Evolutionary conservation across 768 basidiomycete genomes (phyloP), one percentile per base, ranked within the genome.

Genomic region (Tricholoma bakamatsutake): DNA sequence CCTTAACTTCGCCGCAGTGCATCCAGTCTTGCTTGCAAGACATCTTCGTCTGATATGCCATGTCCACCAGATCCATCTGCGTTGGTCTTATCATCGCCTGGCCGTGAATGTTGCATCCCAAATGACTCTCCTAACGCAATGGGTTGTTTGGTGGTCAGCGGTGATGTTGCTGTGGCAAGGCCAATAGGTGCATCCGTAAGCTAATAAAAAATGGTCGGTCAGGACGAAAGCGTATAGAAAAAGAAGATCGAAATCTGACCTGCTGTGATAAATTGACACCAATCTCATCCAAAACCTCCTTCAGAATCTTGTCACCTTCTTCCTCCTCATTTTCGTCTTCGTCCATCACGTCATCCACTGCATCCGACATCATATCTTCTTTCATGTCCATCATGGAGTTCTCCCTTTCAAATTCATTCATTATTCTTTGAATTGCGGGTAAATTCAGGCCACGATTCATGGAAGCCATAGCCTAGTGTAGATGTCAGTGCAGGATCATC

Each of bases 301-400:
- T 93, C 62, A 99, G 70, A 59, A 99, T 95, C 76, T 90, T 90
- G 67, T 98, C 95, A 12, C 94, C 86, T 66, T 98, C 97, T 59
- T 88, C 89, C 62, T 98, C 97, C 71, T 98, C 96, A 50, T 96
- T 96, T 64, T 95, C 95, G 73, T 93, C 94, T 31, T 89, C 87
- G 60, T 95, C 92, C 65, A 66, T 66, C n/a, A 64, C 95, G 63
- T 98, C 96, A 71, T 98, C 97, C 13, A 98, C 90, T 12, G 93
- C 89, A 58, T 98, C 97, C 18, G 90, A 92, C 97, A 98, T 99
- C 91, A 98, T 98, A 69, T 97, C 96, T 73, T 98, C 97, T 70
- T 98, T 99, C 97, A 99, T 98, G 72, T 99, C 97, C 97, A 99
- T 99, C 73, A 87, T 93, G 4, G 93, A 85, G 62, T 89, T 96